Evolutionary conservation across 2,329 filamentous ascomycete genomes (phyloP), one percentile per base, ranked within the genome.

Genomic region (Cladosporium austrohemisphaericum): DNA sequence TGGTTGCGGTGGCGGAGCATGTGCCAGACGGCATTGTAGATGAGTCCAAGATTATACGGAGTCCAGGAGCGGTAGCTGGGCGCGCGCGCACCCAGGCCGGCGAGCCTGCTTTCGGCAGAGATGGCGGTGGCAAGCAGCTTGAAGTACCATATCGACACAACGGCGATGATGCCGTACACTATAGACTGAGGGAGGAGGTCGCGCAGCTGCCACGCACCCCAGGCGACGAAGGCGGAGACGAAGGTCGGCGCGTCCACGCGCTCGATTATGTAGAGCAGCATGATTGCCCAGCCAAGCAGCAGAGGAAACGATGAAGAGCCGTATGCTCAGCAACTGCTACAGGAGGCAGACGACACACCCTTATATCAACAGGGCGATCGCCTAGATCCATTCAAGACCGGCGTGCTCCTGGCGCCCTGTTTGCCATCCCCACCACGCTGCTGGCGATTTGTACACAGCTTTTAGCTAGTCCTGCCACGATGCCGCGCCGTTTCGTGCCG

Each of bases 31-130:
- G 77, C 76, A n/a, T 68, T 63, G 58, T 71, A 73, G 25, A 90
- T 69, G 52, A 88, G 72, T 56, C 87, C 85, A 33, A 91, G 55
- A 38, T 84, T 86, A 32, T 62, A 65, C 1, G 73, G 73, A 5
- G 68, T 56, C 49, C 67, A 71, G 3, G 65, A 67, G 3, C 55
- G 61, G 29, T 68, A 58, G 7, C 61, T 50, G 1, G 71, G 67
- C 2, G 72, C 84, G 52, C 68, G 69, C 14, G 62, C 62, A 32
- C 74, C 74, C 3, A 76, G 65, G 11, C 57, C 58, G 23, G 60
- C 56, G 49, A 77, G 71, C 45, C 61, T 68, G 20, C 59, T 57
- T 54, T 71, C 66, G 40, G 57, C 49, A 26, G 59, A 56, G 47
- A 70, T 23, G 16, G 56, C 59, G 14, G 29, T 16, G 36, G 55